A percentile compares a stretch with the other conserved stretches of the same genome.
These are phyloP conservation scores for Serendipita vermifera DNA, from an alignment of 768 basidiomycete genomes.

Conservation along the genomic window DNA sequence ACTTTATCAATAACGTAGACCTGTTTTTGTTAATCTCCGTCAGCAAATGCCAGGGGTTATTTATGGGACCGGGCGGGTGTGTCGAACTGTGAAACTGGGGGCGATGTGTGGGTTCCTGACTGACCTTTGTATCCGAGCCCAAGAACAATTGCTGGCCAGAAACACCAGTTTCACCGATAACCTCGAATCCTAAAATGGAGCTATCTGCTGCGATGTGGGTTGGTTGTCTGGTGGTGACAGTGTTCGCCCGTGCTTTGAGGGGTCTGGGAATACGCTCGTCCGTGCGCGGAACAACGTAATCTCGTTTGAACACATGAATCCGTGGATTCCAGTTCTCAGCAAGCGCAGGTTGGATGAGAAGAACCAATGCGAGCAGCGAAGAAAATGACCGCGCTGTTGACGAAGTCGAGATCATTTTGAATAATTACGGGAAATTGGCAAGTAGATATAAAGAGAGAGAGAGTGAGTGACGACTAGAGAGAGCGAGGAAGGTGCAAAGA, in stretches of 20 bases:
- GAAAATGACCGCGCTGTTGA: slow-evolving; percentile 9
- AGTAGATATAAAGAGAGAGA: too few species aligned
- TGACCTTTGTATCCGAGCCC: slow-evolving; percentile 14
- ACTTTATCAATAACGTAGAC: slow-evolving; percentile 16
- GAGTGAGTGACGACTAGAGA: neutral
- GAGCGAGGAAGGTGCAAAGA: neutral
- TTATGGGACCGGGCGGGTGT: slow-evolving; percentile 7
- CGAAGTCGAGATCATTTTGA: slow-evolving; percentile 10
- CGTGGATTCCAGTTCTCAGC: neutral
- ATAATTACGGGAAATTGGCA: neutral
- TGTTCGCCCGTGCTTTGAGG: neutral
- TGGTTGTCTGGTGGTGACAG: neutral
- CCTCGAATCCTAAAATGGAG: neutral
- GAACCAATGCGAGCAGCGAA: neutral
- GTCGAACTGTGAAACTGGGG: too few species aligned
- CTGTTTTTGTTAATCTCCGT: neutral
- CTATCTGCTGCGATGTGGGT: neutral
- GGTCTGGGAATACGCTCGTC: slow-evolving; percentile 6
- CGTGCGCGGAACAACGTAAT: slow-evolving; percentile 6
- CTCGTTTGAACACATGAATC: slow-evolving; percentile 1
- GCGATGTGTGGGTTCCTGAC: too few species aligned
- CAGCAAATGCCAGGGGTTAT: neutral
- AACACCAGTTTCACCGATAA: neutral
- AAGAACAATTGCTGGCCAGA: slow-evolving; percentile 25
- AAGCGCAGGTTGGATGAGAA: neutral